A percentile compares a stretch with the other conserved stretches of the same genome.
Conservation (phyloP, 1,284 basidiomycete species). For the Apiotrichum porosum region DNA sequence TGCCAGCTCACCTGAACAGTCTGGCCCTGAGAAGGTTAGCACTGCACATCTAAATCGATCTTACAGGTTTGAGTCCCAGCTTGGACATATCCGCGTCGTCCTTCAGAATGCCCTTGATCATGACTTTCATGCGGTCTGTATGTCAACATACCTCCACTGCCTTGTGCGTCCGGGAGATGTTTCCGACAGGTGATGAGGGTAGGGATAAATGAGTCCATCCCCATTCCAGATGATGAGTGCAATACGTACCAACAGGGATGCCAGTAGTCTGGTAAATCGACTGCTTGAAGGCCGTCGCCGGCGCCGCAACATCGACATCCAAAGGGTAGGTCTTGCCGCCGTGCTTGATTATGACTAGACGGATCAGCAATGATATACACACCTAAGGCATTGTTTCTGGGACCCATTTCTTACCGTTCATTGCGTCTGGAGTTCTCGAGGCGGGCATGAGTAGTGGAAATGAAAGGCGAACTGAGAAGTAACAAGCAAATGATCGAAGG, state of each 20-base stretch:
- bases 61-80: constrained; percentile 70
- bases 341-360: constrained; percentile 77
- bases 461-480: neutral
- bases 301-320: constrained; percentile 54
- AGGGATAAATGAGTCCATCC: no score
- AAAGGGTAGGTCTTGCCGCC: constrained; percentile 66
- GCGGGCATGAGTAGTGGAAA: neutral
- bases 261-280: constrained; percentile 75
- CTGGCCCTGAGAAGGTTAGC: neutral
- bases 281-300: constrained; percentile 70
- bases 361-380: neutral
- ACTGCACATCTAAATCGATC: no score
- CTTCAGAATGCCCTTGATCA: constrained; percentile 76
- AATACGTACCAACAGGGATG: constrained; percentile 58
- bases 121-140: constrained; percentile 88
- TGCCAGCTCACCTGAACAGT: neutral
- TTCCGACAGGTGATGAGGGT: no score
- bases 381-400: no score
- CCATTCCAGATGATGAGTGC: no score
- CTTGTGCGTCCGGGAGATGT: neutral
- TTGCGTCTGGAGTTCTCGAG: neutral
- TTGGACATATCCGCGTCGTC: constrained; percentile 82
- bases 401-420: constrained; percentile 1
- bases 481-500: no score
- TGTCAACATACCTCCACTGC: neutral